A percentile compares a stretch with the other conserved stretches of the same genome.
Evolutionary conservation across 768 basidiomycete species (phyloP).

Genomic region (Chiua virens): DNA sequence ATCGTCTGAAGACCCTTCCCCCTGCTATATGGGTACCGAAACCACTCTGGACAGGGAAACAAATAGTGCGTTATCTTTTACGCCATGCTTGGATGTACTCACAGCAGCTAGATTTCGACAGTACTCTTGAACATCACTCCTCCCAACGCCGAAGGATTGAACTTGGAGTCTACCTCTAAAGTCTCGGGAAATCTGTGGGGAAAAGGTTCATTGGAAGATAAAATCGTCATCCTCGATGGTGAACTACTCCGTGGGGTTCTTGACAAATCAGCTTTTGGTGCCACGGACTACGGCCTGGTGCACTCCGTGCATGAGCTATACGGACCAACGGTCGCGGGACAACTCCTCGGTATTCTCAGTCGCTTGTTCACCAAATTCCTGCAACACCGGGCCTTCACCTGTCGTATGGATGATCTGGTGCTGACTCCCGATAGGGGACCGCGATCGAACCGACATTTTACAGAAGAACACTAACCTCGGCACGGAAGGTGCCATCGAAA

Average conservation of each 20-base stretch:
- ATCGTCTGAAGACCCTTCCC: conserved; percentile 75
- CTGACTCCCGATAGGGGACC: conserved; percentile 83
- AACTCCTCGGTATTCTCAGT: conserved; percentile 88
- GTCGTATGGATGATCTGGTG: conserved; percentile 97
- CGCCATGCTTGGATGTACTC: not conserved
- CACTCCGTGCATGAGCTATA: conserved; percentile 97
- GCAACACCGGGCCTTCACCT: conserved; percentile 96
- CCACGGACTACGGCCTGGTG: conserved; percentile 92
- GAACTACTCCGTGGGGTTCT: conserved; percentile 92
- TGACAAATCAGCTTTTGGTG: conserved; percentile 97
- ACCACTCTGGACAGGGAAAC: conserved; percentile 97
- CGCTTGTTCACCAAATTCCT: conserved; percentile 96
- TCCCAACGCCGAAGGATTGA: conserved; percentile 71
- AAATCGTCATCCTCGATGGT: conserved; percentile 88
- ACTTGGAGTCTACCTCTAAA: conserved; percentile 84
- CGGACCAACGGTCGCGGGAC: conserved; percentile 85
- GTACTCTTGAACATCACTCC: conserved; percentile 92
- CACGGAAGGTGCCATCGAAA: conserved; percentile 85
- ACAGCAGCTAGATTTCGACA: conserved; percentile 75
- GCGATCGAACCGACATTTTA: conserved; percentile 64
- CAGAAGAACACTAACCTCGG: conserved; percentile 69
- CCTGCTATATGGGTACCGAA: conserved; percentile 91
- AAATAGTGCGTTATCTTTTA: conserved; percentile 65
- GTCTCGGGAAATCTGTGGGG: conserved; percentile 89
- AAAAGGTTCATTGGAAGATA: conserved; percentile 73